Conservation (phyloP, 805 yeast species). For the Yamadazyma laniorum region DNA sequence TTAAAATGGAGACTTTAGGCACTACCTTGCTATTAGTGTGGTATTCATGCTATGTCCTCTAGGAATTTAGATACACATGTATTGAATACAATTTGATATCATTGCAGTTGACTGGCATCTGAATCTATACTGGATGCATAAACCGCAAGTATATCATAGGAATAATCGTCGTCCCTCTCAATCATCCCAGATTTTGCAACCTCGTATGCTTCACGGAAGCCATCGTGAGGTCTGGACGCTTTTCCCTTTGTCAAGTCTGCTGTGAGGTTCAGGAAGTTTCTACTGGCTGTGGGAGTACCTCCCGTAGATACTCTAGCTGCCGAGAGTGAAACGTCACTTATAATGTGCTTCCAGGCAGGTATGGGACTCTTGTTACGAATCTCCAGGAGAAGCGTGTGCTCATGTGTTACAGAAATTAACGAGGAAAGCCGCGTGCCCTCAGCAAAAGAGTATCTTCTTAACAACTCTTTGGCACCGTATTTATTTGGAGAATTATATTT, state of each 20-base stretch:
- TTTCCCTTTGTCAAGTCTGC: conserved; percentile 21
- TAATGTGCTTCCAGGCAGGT: conserved; percentile 27
- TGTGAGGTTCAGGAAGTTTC: conserved; percentile 21
- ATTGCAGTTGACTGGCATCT: too few relatives aligned
- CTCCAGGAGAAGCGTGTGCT: conserved; percentile 1
- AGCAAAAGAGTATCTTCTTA: conserved; percentile 10
- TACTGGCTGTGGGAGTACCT: conserved; percentile 20
- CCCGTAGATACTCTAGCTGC: conserved; percentile 40
- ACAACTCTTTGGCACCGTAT: conserved; percentile 1
- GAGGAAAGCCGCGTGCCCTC: conserved; percentile 6
- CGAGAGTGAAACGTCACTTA: conserved; percentile 33
- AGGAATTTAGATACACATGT: too few relatives aligned
- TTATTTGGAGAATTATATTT: too few relatives aligned
- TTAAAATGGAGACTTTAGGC: too few relatives aligned
- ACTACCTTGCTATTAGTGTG: too few relatives aligned
- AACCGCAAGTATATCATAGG: conserved; percentile 1
- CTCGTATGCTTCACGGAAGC: not conserved
- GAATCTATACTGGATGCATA: not conserved
- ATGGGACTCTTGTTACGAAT: not conserved
- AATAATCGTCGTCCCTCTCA: conserved; percentile 1
- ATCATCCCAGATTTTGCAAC: not conserved
- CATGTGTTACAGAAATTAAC: not conserved
- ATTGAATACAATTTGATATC: too few relatives aligned
- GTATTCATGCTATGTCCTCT: too few relatives aligned
- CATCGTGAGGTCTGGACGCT: not conserved